phyloP scores from a whole-genome alignment of 768 basidiomycete species.

The Tubosaeta sp. region DNA sequence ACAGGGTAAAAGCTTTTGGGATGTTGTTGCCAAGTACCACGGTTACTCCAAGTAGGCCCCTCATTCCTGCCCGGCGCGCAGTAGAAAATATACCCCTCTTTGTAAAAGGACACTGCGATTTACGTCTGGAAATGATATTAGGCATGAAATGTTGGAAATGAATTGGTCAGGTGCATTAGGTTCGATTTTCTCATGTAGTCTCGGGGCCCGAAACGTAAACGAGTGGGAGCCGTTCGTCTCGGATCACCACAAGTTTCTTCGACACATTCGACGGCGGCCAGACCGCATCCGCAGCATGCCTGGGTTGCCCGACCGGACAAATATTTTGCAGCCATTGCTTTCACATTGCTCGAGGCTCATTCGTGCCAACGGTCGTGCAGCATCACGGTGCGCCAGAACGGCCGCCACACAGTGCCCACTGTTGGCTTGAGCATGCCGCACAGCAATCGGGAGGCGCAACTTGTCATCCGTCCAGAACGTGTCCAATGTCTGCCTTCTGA shows the following conservation, averaged over 20 bases:
- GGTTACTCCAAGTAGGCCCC: constrained; percentile 13
- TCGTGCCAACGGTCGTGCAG: too few species aligned
- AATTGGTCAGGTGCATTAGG: not conserved
- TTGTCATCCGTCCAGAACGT: too few species aligned
- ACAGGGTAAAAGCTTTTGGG: constrained; percentile 57
- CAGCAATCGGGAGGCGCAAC: too few species aligned
- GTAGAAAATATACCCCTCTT: not conserved
- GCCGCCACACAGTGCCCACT: too few species aligned
- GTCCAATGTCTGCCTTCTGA: too few species aligned
- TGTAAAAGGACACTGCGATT: not conserved
- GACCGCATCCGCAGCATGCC: too few species aligned
- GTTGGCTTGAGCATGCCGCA: too few species aligned
- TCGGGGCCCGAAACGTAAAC: not conserved
- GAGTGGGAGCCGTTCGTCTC: not conserved
- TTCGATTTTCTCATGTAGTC: not conserved
- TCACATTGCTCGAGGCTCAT: too few species aligned
- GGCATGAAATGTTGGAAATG: not conserved
- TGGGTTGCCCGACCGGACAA: not conserved
- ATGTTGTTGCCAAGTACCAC: constrained; percentile 38
- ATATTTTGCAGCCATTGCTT: too few species aligned
- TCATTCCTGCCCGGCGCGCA: not conserved
- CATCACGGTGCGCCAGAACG: too few species aligned
- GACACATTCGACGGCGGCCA: not conserved
- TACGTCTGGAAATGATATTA: not conserved
- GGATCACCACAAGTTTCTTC: not conserved